Conservation (phyloP, 164 flowering plant genomes). For the Piper betle region DNA sequence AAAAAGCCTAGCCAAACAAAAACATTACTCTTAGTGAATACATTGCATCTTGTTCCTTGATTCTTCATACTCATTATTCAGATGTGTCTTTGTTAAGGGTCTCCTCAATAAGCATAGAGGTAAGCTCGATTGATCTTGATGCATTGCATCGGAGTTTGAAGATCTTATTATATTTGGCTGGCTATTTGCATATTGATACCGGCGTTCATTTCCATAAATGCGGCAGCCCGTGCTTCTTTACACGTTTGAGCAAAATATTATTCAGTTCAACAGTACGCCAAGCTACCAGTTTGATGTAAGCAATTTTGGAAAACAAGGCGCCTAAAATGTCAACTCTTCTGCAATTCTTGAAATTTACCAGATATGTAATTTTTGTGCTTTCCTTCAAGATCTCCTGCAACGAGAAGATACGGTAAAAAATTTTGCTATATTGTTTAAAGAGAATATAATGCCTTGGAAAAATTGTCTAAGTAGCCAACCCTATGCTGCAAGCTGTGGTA, state of each 20-base stretch:
- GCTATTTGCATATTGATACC: neutral
- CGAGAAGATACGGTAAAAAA: constrained; percentile 1
- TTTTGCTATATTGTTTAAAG: neutral
- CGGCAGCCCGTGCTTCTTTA: neutral
- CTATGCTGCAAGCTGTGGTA: constrained; percentile 26
- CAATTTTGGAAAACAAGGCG: neutral
- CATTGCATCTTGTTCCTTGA: too few species aligned
- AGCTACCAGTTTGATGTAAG: neutral
- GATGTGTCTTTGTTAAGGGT: too few species aligned
- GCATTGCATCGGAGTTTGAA: too few species aligned
- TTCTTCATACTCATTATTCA: too few species aligned
- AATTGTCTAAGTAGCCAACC: constrained; percentile 12
- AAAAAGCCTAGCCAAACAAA: too few species aligned
- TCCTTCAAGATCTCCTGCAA: constrained; percentile 23
- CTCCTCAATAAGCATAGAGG: too few species aligned
- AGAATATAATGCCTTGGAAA: neutral
- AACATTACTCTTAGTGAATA: too few species aligned
- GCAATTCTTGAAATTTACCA: constrained; percentile 28
- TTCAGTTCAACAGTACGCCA: neutral
- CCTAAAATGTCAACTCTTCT: constrained; percentile 34
- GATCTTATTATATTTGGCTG: too few species aligned
- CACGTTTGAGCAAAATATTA: neutral
- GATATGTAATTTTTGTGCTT: constrained; percentile 31
- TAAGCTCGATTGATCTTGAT: too few species aligned
- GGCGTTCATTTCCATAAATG: neutral